Evolutionary conservation across 2,329 filamentous ascomycete species (phyloP).

Genomic region (Scopulariopsis brevicaulis): DNA sequence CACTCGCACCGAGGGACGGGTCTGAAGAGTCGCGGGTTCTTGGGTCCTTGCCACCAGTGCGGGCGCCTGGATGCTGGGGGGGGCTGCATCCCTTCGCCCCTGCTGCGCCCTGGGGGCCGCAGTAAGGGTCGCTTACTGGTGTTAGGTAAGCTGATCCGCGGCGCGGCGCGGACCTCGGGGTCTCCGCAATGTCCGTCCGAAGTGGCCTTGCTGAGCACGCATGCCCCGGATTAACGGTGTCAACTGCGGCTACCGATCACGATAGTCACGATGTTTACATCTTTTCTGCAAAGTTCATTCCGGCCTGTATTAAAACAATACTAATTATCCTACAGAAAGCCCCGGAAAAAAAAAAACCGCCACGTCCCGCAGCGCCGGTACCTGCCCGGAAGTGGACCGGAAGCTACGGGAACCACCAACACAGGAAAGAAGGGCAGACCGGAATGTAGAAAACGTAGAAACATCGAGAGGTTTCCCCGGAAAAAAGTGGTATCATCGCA

Average conservation of each 20-base stretch:
- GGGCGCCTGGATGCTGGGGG: not conserved
- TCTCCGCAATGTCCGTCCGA: no score
- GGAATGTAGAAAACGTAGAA: not conserved
- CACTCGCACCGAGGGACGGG: no score
- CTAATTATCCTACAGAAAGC: not conserved
- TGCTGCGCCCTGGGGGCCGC: not conserved
- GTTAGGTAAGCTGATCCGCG: not conserved
- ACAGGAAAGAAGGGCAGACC: not conserved
- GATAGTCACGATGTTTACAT: not conserved
- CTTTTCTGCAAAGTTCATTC: not conserved
- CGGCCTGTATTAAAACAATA: not conserved
- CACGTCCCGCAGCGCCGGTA: not conserved
- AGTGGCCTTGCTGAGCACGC: no score
- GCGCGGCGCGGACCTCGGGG: no score
- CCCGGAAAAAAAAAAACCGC: not conserved
- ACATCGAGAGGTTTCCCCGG: not conserved
- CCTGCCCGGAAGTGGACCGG: no score
- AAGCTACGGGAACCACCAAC: no score
- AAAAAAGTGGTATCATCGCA: not conserved
- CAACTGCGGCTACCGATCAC: not conserved
- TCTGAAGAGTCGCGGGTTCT: no score
- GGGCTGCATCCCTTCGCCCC: not conserved
- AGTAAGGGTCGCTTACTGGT: no score
- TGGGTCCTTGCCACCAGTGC: not conserved
- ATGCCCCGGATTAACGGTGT: no score